phyloP scores from a whole-genome alignment of 1,284 basidiomycete species.

The Cryptococcus sp. region DNA sequence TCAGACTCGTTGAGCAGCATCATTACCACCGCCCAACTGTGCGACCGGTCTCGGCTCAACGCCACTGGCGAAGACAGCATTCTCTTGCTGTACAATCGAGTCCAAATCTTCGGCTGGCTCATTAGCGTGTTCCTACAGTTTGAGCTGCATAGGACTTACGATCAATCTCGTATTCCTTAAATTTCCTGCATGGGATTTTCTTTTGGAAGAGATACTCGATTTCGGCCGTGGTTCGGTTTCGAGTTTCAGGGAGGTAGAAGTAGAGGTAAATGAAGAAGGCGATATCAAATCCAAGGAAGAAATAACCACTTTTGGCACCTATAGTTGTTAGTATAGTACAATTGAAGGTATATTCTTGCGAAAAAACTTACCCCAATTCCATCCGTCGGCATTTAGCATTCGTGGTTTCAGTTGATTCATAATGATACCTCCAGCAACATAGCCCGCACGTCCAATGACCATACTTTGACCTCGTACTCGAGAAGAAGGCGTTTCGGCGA shows the following conservation, averaged over 20 bases:
- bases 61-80: not conserved
- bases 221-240: constrained; percentile 24
- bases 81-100: not conserved
- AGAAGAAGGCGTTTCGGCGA: not conserved
- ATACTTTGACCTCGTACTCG: constrained; percentile 43
- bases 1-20: not conserved
- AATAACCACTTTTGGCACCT: constrained; percentile 45
- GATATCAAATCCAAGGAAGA: constrained; percentile 33
- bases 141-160: constrained; percentile 5
- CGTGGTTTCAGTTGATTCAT: constrained; percentile 39
- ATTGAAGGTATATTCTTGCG: constrained; percentile 3
- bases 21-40: not conserved
- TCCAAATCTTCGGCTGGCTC: not conserved
- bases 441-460: constrained; percentile 48
- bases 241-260: constrained; percentile 23
- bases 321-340: too few species aligned
- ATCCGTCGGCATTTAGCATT: constrained; percentile 47
- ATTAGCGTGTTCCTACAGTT: not conserved
- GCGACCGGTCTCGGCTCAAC: not conserved
- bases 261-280: constrained; percentile 14
- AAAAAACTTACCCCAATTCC: constrained; percentile 33
- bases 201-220: constrained; percentile 33
- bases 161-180: constrained; percentile 29
- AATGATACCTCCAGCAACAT: constrained; percentile 46
- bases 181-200: constrained; percentile 30